These are phyloP conservation scores for Fistulifera solaris DNA, from an alignment of 108 stramenopile genomes.

Conservation along the genomic window DNA sequence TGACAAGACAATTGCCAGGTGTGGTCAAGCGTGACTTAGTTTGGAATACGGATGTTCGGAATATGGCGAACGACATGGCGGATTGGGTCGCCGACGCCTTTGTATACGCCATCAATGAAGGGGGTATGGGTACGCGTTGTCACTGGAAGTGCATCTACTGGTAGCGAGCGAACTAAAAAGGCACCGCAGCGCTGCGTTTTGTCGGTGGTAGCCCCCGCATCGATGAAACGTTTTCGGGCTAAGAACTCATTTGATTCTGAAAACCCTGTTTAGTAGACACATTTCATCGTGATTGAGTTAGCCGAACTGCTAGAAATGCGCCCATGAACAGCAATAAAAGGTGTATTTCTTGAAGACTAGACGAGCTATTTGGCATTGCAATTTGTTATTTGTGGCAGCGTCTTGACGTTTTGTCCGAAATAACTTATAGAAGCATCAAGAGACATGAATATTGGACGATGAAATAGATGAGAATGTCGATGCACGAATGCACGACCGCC, in stretches of 20 bases:
- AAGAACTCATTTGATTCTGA: constrained; percentile 6
- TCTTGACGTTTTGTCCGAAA: too few relatives aligned
- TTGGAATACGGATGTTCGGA: constrained; percentile 9
- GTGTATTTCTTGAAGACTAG: too few relatives aligned
- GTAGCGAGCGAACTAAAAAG: constrained; percentile 61
- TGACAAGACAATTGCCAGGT: constrained; percentile 56
- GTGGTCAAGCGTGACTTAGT: constrained; percentile 54
- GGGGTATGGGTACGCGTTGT: constrained; percentile 66
- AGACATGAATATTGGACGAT: too few relatives aligned
- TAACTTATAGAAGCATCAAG: too few relatives aligned
- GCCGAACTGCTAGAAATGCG: too few relatives aligned
- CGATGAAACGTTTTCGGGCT: constrained; percentile 27
- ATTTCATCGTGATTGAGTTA: too few relatives aligned
- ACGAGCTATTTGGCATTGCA: too few relatives aligned
- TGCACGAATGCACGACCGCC: constrained; percentile 75
- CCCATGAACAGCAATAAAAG: too few relatives aligned
- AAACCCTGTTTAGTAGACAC: too few relatives aligned
- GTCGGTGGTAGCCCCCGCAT: constrained; percentile 26
- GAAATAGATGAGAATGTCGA: too few relatives aligned
- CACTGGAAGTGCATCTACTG: constrained; percentile 58
- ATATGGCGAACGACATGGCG: constrained; percentile 31
- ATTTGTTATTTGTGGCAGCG: too few relatives aligned
- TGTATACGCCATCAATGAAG: constrained; percentile 51
- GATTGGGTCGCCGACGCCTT: constrained; percentile 31
- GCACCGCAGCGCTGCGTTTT: constrained; percentile 67